Base-by-base conservation (phyloP, 2,329 filamentous ascomycete species). In the Clonostachys byssicola region DNA sequence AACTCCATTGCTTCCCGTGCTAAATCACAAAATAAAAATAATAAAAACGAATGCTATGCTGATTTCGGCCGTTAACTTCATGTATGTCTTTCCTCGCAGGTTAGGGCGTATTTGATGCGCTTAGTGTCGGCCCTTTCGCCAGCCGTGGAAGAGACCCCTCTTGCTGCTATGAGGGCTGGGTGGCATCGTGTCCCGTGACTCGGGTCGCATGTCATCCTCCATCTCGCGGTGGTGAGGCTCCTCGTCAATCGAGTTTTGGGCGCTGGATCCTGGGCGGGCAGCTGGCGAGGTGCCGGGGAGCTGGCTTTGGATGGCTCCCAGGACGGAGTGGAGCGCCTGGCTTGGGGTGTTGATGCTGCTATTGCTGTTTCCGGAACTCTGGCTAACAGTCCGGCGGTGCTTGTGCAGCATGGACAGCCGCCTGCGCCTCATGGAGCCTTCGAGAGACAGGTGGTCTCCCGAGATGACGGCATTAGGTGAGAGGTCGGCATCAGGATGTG, bases 401-500 rank as follows among this genome's bases (percentile, higher is more conserved):
- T 73, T 75, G 52, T 63, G 58, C 40, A 78, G 58, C 53, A 80
- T 72, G 3, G 72, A 72, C 23, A 68, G 71, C 41, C 70, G 69
- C 39, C 73, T 68, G 41, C 74, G 68, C 35, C 65, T 60, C 40
- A 74, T 56, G 34, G 68, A 66, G 43, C 64, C 66, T 20, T 64
- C 61, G 2, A 73, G 62, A 46, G 73, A 67, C 41, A 80, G 63
- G 51, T 83, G 78, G 46, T 77, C 72, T 46, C 76, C 72, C 38
- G 73, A 73, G 49, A 86, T 79, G 55, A 67, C 74, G 41, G 80
- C 81, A 51, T 79, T 72, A 43, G 74, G 73, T 13, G 73, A 76
- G 7, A 78, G 70, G 54, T 83, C 73, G 49, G 82, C 82, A 16
- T 83, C 80, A 18, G 82, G 82, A 50, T 85, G 81, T 17, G 77